These are phyloP conservation scores for Scutellospora calospora DNA, from an alignment of 371 early-diverging fungal genomes.

Conservation along the genomic window DNA sequence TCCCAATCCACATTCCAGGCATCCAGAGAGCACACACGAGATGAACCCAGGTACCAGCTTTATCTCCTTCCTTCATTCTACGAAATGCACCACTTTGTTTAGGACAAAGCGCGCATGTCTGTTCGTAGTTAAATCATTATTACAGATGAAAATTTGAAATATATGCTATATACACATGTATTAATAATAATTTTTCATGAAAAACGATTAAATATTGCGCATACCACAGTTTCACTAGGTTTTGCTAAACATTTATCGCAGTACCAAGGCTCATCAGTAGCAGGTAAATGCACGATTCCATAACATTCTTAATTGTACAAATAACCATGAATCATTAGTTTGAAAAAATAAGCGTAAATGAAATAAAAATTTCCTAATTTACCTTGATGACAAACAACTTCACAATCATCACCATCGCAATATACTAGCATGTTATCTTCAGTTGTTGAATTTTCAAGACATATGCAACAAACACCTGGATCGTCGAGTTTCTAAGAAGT, in stretches of 20 bases:
- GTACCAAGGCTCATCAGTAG: conserved; percentile 56
- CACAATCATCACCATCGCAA: conserved; percentile 61
- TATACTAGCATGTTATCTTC: conserved; percentile 58
- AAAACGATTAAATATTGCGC: conserved; percentile 30
- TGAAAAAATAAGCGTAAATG: not conserved
- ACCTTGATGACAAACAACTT: conserved; percentile 58
- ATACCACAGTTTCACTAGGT: conserved; percentile 55
- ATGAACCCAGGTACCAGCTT: conserved; percentile 55
- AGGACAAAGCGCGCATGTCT: conserved; percentile 62
- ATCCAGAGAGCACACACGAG: conserved; percentile 60
- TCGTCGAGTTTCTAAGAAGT: conserved; percentile 54
- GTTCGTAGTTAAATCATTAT: conserved; percentile 17
- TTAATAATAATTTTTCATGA: not conserved
- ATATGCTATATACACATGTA: not conserved
- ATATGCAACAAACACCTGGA: conserved; percentile 61
- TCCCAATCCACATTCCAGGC: conserved; percentile 55
- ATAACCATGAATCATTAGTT: not conserved
- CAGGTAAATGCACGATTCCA: conserved; percentile 53
- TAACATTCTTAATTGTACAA: conserved; percentile 51
- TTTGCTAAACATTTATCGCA: conserved; percentile 58
- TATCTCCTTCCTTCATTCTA: conserved; percentile 49
- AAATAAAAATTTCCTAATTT: not conserved
- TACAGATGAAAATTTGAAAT: conserved; percentile 20
- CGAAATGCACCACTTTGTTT: conserved; percentile 61
- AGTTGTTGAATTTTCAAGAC: conserved; percentile 56